These are phyloP conservation scores for Sporothrix globosa DNA, from an alignment of 2,329 filamentous ascomycete species.

Conservation along the genomic window DNA sequence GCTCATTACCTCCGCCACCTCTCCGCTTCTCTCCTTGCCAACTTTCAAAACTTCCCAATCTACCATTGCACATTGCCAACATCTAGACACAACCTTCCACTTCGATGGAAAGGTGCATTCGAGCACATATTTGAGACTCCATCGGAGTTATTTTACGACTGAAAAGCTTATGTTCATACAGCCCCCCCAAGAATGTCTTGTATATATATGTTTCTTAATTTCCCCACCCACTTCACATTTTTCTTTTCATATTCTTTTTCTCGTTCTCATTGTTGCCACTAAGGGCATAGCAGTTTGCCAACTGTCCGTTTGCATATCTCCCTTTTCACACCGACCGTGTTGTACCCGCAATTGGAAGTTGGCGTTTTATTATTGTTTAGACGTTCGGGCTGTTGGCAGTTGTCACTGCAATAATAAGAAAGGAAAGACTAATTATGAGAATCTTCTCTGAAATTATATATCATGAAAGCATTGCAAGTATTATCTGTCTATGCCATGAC, in stretches of 20 bases:
- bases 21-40: neutral
- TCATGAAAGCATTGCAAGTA: neutral
- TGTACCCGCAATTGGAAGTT: conserved; percentile 24
- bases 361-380: conserved; percentile 28
- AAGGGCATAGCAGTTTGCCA: neutral
- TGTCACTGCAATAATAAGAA: conserved; percentile 10
- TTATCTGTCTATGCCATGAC: neutral
- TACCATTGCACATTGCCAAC: neutral
- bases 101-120: neutral
- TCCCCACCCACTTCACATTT: conserved; percentile 1
- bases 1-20: neutral
- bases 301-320: conserved; percentile 3
- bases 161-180: conserved; percentile 14
- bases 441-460: neutral
- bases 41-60: neutral
- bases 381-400: conserved; percentile 19
- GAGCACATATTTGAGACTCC: neutral
- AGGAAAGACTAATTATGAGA: conserved; percentile 13
- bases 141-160: conserved; percentile 25
- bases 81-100: neutral
- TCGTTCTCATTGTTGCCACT: neutral
- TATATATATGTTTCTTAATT: conserved; percentile 26
- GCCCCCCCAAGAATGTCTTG: conserved; percentile 27
- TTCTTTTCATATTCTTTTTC: neutral
- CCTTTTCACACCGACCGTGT: conserved; percentile 7